Evolutionary conservation across 805 yeast species (phyloP).

Genomic region (Saturnispora kantuleensis): DNA sequence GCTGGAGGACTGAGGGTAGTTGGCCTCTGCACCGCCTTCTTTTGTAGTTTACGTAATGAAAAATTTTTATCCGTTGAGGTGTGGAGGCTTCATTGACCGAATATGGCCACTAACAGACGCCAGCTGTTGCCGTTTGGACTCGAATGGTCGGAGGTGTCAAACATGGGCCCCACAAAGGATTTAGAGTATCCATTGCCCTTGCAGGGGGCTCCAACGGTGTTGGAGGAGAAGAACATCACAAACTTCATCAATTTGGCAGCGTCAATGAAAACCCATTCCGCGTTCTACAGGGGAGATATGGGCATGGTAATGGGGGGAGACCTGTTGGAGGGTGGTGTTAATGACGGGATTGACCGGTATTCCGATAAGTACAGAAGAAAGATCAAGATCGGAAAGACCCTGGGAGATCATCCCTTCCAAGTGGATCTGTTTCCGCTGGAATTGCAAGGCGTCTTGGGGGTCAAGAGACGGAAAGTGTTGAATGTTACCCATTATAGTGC

Average conservation of each 20-base stretch:
- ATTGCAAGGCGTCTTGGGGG: constrained; percentile 52
- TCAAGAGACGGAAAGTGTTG: neutral
- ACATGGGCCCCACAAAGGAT: constrained; percentile 27
- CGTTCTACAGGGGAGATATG: constrained; percentile 54
- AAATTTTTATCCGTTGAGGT: neutral
- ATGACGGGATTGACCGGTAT: constrained; percentile 72
- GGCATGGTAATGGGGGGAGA: constrained; percentile 1
- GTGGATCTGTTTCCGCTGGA: constrained; percentile 69
- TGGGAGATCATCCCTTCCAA: constrained; percentile 70
- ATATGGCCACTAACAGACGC: constrained; percentile 15
- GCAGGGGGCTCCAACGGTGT: constrained; percentile 43
- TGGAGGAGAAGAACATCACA: constrained; percentile 43
- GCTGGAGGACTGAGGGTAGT: constrained; percentile 38
- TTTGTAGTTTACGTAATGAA: neutral
- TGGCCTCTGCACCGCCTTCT: neutral
- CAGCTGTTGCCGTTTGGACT: constrained; percentile 58
- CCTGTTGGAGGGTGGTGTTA: constrained; percentile 32
- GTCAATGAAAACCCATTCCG: constrained; percentile 46
- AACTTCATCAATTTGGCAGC: constrained; percentile 46
- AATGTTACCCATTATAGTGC: too few relatives aligned
- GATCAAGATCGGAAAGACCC: constrained; percentile 58
- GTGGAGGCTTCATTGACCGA: too few relatives aligned
- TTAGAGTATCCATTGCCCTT: constrained; percentile 47
- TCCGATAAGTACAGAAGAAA: constrained; percentile 71
- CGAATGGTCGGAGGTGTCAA: constrained; percentile 50